Evolutionary conservation across 202 grass and related monocot genomes (phyloP).

Genomic region (Panicum virgatum): DNA sequence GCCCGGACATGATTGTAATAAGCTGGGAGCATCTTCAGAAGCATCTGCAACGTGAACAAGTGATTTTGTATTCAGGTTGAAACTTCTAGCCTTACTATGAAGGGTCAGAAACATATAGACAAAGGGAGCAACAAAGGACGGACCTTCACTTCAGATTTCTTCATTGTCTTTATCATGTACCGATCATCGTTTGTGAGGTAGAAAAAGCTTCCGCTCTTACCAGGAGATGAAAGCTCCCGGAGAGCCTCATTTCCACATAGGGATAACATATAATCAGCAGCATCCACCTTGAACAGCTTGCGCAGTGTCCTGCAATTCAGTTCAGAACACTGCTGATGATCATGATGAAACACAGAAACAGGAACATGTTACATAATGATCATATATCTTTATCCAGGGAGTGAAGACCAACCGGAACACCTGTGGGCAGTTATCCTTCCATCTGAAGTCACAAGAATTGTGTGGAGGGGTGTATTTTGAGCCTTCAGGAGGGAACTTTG

Average conservation of each 20-base stretch:
- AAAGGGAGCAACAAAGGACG: conserved; percentile 16
- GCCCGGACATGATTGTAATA: conserved; percentile 89
- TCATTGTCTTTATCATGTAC: conserved; percentile 99
- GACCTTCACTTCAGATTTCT: conserved; percentile 99
- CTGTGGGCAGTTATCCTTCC: conserved; percentile 98
- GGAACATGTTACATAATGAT: conserved; percentile 21
- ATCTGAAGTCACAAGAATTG: conserved; percentile 92
- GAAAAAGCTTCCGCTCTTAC: conserved; percentile 99
- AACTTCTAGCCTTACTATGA: conserved; percentile 19
- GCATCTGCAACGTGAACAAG: conserved; percentile 63
- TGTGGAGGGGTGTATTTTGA: conserved; percentile 87
- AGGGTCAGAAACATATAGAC: conserved; percentile 12
- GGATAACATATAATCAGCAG: conserved; percentile 97
- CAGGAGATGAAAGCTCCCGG: conserved; percentile 90
- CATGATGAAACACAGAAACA: conserved; percentile 20
- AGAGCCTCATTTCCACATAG: conserved; percentile 96
- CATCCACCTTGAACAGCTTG: conserved; percentile 94
- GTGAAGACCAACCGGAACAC: conserved; percentile 73
- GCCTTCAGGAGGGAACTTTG: conserved; percentile 93
- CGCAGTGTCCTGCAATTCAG: conserved; percentile 70
- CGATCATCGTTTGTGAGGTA: conserved; percentile 91
- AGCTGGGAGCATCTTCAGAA: conserved; percentile 97
- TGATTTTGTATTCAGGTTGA: conserved; percentile 30
- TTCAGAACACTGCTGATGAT: conserved; percentile 34
- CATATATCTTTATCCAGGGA: conserved; percentile 37